A percentile compares a stretch with the other conserved stretches of the same genome.
Evolutionary conservation across 345 rosid species (phyloP).

Genomic region (Angophora floribunda): DNA sequence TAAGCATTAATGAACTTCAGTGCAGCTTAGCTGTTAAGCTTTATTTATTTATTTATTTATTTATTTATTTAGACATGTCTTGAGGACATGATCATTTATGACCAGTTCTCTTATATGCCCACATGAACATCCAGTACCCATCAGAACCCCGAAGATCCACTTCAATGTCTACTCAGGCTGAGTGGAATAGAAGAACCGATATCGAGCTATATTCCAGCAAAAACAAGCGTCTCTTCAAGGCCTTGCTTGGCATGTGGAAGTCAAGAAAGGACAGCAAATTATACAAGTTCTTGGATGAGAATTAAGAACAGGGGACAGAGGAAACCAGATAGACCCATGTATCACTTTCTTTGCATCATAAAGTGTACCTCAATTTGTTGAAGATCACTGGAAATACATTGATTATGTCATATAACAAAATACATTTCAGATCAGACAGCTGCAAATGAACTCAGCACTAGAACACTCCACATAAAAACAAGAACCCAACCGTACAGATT

Average conservation of each 20-base stretch:
- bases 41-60: not conserved
- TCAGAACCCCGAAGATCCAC: conserved; percentile 40
- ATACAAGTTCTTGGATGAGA: conserved; percentile 22
- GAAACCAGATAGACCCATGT: not conserved
- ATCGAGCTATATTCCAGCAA: conserved; percentile 27
- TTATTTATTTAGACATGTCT: not conserved
- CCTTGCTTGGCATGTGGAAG: conserved; percentile 61
- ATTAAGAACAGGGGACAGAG: conserved; percentile 2
- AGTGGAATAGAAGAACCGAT: conserved; percentile 21
- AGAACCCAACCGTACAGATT: not conserved
- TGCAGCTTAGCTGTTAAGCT: not conserved
- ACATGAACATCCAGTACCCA: conserved; percentile 15
- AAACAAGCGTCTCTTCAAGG: conserved; percentile 51
- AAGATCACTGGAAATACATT: not conserved
- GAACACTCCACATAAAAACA: not conserved
- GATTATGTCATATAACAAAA: not conserved
- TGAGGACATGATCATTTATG: not conserved
- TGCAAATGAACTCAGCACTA: not conserved
- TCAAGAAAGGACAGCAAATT: conserved; percentile 22
- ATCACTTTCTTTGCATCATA: not conserved
- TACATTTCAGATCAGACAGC: not conserved
- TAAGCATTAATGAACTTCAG: conserved; percentile 1
- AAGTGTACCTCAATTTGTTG: not conserved
- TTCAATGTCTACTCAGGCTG: conserved; percentile 23
- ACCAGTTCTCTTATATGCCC: not conserved